phyloP scores from a whole-genome alignment of 306 rosid species.

The Prunus padus region DNA sequence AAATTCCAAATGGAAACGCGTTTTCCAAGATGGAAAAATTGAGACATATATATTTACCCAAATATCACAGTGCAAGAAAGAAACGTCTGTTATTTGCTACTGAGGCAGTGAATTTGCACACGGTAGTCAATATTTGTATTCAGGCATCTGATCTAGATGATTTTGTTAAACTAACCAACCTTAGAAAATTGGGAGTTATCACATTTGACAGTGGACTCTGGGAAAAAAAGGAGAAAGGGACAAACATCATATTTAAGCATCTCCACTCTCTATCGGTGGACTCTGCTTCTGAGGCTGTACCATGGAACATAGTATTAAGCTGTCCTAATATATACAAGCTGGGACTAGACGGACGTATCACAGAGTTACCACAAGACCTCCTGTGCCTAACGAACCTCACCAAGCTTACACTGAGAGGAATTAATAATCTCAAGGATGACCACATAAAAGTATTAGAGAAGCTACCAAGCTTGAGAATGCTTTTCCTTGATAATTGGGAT shows the following conservation, averaged over 20 bases:
- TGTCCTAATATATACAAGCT: constrained; percentile 2
- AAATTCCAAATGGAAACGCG: too few relatives aligned
- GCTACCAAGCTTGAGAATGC: constrained; percentile 43
- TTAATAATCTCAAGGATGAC: constrained; percentile 20
- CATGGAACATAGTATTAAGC: neutral
- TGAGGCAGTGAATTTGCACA: constrained; percentile 33
- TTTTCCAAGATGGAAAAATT: neutral
- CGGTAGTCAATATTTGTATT: constrained; percentile 38
- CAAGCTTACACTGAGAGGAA: constrained; percentile 33
- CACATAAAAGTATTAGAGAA: constrained; percentile 40
- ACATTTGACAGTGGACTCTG: fast-evolving
- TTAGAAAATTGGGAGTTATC: constrained; percentile 28
- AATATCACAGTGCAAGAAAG: neutral
- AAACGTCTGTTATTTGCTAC: neutral
- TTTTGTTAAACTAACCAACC: neutral
- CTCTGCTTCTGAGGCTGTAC: fast-evolving
- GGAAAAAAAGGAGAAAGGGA: neutral
- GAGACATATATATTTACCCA: constrained; percentile 25
- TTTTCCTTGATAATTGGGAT: neutral
- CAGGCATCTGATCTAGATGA: constrained; percentile 36
- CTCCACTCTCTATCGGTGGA: neutral
- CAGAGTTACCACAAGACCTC: constrained; percentile 14
- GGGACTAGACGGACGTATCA: neutral
- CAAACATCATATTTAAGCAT: neutral
- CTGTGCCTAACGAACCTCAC: constrained; percentile 28